These are phyloP conservation scores for Aureobasidium sp. DNA, from an alignment of 2,329 filamentous ascomycete genomes.

Conservation along the genomic window DNA sequence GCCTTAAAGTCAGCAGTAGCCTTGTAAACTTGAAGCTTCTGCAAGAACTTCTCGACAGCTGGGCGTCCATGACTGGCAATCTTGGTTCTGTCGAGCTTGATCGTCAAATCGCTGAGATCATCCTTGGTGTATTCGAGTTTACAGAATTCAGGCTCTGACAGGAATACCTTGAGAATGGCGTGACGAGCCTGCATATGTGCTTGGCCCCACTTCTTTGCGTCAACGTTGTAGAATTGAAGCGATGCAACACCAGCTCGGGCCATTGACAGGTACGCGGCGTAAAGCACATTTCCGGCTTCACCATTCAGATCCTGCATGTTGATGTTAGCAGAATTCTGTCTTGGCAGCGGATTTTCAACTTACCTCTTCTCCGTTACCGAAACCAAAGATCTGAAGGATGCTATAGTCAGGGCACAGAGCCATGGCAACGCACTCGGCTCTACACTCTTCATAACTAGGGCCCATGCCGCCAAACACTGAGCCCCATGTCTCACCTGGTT, in stretches of 20 bases:
- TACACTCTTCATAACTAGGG: conserved; percentile 87
- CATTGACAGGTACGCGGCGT: conserved; percentile 85
- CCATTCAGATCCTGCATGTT: conserved; percentile 54
- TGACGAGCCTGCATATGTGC: conserved; percentile 72
- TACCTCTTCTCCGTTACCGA: conserved; percentile 62
- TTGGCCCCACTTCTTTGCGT: conserved; percentile 71
- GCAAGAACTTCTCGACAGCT: conserved; percentile 77
- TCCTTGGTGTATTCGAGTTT: conserved; percentile 65
- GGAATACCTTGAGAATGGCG: conserved; percentile 77
- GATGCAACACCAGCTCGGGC: conserved; percentile 83
- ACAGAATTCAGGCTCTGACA: conserved; percentile 79
- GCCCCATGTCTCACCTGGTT: conserved; percentile 83
- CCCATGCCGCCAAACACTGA: conserved; percentile 73
- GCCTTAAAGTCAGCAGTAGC: conserved; percentile 74
- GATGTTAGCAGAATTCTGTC: background rate
- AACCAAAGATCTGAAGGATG: conserved; percentile 85
- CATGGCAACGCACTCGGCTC: conserved; percentile 92
- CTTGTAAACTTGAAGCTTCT: conserved; percentile 91
- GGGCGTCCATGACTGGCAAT: conserved; percentile 76
- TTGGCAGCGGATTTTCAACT: background rate
- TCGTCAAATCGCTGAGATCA: conserved; percentile 66
- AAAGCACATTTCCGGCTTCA: conserved; percentile 80
- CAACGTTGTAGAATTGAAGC: conserved; percentile 92
- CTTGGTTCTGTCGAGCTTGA: conserved; percentile 76
- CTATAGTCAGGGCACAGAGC: conserved; percentile 80